Evolutionary conservation across 768 basidiomycete species (phyloP).

Genomic region (Glaciozyma antarctica): DNA sequence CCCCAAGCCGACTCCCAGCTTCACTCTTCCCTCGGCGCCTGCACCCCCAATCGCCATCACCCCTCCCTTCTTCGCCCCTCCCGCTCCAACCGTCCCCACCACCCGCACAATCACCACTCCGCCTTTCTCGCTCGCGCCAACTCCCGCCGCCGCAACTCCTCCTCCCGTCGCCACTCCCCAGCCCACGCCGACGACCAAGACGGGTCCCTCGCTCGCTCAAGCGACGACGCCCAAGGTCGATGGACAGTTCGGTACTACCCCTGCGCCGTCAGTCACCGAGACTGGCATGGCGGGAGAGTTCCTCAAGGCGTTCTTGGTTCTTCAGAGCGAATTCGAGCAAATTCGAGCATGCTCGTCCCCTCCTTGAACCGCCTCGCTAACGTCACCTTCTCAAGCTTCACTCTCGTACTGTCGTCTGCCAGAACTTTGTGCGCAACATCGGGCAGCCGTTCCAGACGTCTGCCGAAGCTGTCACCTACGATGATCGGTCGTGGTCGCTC

Average conservation of each 20-base stretch:
- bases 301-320: conserved; percentile 25
- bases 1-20: background rate
- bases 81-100: background rate
- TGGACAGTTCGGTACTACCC: conserved; percentile 2
- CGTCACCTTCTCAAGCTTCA: conserved; percentile 4
- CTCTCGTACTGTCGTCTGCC: background rate
- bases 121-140: background rate
- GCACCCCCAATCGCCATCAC: background rate
- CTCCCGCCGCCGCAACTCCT: background rate
- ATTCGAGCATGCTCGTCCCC: background rate
- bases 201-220: conserved; percentile 1
- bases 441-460: background rate
- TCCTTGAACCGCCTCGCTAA: background rate
- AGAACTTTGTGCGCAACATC: conserved; percentile 7
- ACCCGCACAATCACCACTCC: background rate
- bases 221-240: conserved; percentile 18
- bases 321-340: conserved; percentile 26
- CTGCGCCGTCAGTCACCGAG: conserved; percentile 21
- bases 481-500: conserved; percentile 16
- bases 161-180: background rate
- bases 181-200: background rate
- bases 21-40: background rate
- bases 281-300: conserved; percentile 34
- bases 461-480: background rate
- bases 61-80: background rate